Conservation (phyloP, 768 basidiomycete species). For the Lyophyllum shimeji region DNA sequence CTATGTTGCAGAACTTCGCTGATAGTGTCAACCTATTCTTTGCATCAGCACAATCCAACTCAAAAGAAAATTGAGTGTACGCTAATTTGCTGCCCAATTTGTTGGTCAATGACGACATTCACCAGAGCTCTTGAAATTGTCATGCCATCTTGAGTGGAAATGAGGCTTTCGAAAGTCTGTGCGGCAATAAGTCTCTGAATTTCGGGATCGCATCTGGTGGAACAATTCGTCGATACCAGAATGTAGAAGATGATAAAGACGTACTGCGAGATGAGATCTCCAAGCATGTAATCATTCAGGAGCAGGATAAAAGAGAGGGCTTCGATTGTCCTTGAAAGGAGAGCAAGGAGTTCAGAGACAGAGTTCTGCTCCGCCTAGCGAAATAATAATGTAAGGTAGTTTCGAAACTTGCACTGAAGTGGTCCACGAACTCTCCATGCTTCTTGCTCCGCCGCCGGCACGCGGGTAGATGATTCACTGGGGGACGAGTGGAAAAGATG, state of each 20-base stretch:
- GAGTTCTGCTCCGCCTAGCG: constrained; percentile 78
- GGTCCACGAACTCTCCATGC: constrained; percentile 75
- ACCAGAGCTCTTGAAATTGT: constrained; percentile 88
- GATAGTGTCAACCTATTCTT: constrained; percentile 85
- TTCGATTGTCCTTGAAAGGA: constrained; percentile 87
- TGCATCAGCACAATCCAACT: constrained; percentile 8
- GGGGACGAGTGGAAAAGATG: constrained; percentile 85
- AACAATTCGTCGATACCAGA: constrained; percentile 3
- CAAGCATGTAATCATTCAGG: constrained; percentile 86
- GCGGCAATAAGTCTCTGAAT: constrained; percentile 66
- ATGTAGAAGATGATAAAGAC: constrained; percentile 23
- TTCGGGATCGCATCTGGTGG: constrained; percentile 65
- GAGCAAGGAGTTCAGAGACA: constrained; percentile 69
- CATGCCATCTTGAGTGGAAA: constrained; percentile 83
- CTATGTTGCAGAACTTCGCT: constrained; percentile 92
- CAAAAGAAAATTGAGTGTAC: constrained; percentile 41
- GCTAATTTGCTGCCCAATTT: constrained; percentile 95
- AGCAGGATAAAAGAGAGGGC: constrained; percentile 92
- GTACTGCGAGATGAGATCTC: constrained; percentile 81
- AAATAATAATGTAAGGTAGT: constrained; percentile 11
- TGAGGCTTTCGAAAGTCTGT: constrained; percentile 83
- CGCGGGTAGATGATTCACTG: constrained; percentile 61
- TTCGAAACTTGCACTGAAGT: neutral
- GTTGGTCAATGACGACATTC: constrained; percentile 95
- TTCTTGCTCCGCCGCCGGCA: constrained; percentile 71